A percentile compares a stretch with the other conserved stretches of the same genome.
Conservation (phyloP, 306 rosid genomes). For the Canavalia gladiata region DNA sequence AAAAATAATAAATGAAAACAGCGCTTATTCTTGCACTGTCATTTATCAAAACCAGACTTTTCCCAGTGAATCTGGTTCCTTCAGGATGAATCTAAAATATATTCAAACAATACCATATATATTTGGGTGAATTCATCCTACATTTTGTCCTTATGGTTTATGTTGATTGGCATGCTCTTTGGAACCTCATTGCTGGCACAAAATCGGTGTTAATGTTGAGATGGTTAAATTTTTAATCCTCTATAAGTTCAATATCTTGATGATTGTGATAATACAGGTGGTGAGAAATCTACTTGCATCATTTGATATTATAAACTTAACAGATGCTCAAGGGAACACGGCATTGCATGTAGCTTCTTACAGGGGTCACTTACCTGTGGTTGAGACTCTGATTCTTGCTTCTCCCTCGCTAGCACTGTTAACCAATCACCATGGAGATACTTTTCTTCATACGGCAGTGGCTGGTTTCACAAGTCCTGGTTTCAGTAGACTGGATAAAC, state of each 20-base stretch:
- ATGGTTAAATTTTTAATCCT: neutral
- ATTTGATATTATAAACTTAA: constrained; percentile 65
- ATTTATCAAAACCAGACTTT: neutral
- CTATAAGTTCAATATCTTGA: constrained; percentile 25
- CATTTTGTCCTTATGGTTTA: constrained; percentile 11
- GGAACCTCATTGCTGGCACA: neutral
- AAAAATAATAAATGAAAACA: too few relatives aligned
- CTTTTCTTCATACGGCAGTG: constrained; percentile 88
- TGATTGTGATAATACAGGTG: constrained; percentile 61
- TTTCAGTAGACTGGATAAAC: constrained; percentile 80
- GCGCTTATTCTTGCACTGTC: neutral
- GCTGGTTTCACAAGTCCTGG: constrained; percentile 92
- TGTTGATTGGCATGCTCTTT: constrained; percentile 6
- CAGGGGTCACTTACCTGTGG: constrained; percentile 73
- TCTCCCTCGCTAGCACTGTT: constrained; percentile 62
- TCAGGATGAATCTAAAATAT: neutral
- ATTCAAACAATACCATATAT: neutral
- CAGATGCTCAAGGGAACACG: constrained; percentile 82
- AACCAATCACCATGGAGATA: constrained; percentile 78
- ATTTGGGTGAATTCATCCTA: constrained; percentile 18
- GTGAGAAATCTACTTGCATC: constrained; percentile 72
- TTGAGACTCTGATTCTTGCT: constrained; percentile 64
- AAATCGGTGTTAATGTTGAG: neutral
- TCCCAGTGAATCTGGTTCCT: constrained; percentile 8
- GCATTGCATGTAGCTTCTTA: constrained; percentile 83